Base-by-base conservation (phyloP, 2,329 filamentous ascomycete species). In the Cladosporium cucumerinum region DNA sequence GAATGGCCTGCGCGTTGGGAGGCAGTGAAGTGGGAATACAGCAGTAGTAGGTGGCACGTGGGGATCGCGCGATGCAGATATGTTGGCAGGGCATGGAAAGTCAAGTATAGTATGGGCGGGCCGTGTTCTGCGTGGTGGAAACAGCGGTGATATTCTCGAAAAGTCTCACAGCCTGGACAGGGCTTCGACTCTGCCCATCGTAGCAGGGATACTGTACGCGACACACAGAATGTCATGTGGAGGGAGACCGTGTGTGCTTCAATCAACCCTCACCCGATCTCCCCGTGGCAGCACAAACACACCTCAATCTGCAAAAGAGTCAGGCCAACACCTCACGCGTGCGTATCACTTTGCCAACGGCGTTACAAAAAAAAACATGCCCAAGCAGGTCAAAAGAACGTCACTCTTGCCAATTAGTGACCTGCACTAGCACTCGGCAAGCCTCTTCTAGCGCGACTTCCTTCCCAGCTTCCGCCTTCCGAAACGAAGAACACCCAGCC, bases 101-200 rank as follows among this genome's bases (percentile, higher is more conserved):
- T 30, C 39, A 30, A 23, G 39, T 59, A 59, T 48, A 23, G 48
- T n/a, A n/a, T n/a, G 34, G 14, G 7, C 34, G 25, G 48, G 23
- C 48, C 48, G 21, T 23, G 32, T 32, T n/a, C n/a, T 21, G 28
- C 59, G 46, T 23, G 11, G 32, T 34, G 48, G 49, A 55, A 55
- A 55, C 59, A 21, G 26, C 59, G 59, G 28, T 46, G 28, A 55
- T 62, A 26, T 62, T 62, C 60, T 23, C 43, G 60, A 62, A 54
- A 39, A 43, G 32, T 62, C 60, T 61, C 51, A 6, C n/a, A n/a
- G n/a, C n/a, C n/a, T n/a, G n/a, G n/a, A n/a, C n/a, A n/a, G n/a
- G n/a, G n/a, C n/a, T n/a, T n/a, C n/a, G n/a, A n/a, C n/a, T n/a
- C 30, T 18, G 26, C 49, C 23, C 51, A 32, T 21, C 11, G 12